Evolutionary conservation across 2,329 filamentous ascomycete species (phyloP), one percentile per base, ranked within the genome.

Genomic region (Paecilomyces niveus): DNA sequence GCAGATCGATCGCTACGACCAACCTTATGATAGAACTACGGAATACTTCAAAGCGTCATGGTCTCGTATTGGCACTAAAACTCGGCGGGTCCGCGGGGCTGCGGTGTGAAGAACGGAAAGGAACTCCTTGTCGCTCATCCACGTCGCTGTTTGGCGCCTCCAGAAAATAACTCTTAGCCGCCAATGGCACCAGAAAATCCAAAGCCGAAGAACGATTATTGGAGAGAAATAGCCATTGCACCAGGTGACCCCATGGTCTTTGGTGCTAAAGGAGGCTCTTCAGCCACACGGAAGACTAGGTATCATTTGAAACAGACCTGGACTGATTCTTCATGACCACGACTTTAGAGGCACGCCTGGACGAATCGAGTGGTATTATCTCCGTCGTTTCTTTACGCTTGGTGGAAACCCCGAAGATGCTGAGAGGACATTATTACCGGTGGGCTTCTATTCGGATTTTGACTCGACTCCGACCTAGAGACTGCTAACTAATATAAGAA

Each of bases 81-180:
- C 39, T 3, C 39, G 39, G 39, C 39, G 39, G 39, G 39, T 45
- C 39, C n/a, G 39, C 15, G 35, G 35, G 32, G n/a, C 35, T 45
- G 35, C 35, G 35, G 39, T 45, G 39, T 45, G 39, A 45, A 18
- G 15, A 45, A 45, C 15, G 35, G 35, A 45, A 13, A 8, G 35
- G 32, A 33, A 45, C 15, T n/a, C 18, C 15, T 9, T 18, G n/a
- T 45, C 39, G 39, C 39, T 39, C 35, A 39, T 39, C 35, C 39
- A 45, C 39, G 39, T 45, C 39, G 39, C 15, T 39, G 13, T 45
- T 18, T 45, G 39, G 15, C 15, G 39, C 59, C 55, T 39, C 58
- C 22, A 59, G 52, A 53, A 54, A 61, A 64, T 65, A 59, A 55
- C 52, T 50, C 49, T 54, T 63, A 64, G 60, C 62, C 62, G 64